Evolutionary conservation across 495 filamentous ascomycete genomes (phyloP).

Genomic region (Bathelium albidoporum): DNA sequence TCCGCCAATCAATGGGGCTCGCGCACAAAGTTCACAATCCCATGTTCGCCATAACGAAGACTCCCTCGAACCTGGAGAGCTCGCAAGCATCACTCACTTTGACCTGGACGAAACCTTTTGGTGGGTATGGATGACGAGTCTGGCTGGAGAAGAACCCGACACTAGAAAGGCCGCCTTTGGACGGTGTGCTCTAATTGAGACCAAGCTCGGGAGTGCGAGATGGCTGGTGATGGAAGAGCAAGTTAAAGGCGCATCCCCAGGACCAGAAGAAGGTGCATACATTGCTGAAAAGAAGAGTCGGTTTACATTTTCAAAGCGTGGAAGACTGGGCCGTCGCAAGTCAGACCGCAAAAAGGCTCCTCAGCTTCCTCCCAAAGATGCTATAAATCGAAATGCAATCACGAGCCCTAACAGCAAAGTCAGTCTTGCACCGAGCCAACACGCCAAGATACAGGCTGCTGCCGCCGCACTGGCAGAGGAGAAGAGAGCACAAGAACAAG

Average conservation of each 20-base stretch:
- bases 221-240: slow-evolving; percentile 97
- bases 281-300: slow-evolving; percentile 90
- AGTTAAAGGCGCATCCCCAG: slow-evolving; percentile 82
- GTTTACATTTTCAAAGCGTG: slow-evolving; percentile 71
- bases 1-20: slow-evolving; percentile 59
- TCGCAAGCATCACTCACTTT: slow-evolving; percentile 78
- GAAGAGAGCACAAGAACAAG: slow-evolving; percentile 49
- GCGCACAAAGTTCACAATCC: slow-evolving; percentile 82
- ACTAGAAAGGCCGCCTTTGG: slow-evolving; percentile 88
- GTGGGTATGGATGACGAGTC: slow-evolving; percentile 99
- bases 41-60: slow-evolving; percentile 53
- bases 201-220: slow-evolving; percentile 62
- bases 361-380: slow-evolving; percentile 42
- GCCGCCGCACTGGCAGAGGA: slow-evolving; percentile 61
- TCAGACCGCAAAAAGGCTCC: slow-evolving; percentile 49
- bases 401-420: slow-evolving; percentile 59
- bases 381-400: slow-evolving; percentile 10
- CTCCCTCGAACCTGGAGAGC: slow-evolving; percentile 77
- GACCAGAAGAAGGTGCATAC: slow-evolving; percentile 72
- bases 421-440: slow-evolving; percentile 84
- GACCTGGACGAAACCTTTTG: slow-evolving; percentile 94
- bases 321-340: slow-evolving; percentile 55
- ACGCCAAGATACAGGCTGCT: slow-evolving; percentile 82
- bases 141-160: slow-evolving; percentile 78
- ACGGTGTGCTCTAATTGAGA: slow-evolving; percentile 85